phyloP scores from a whole-genome alignment of 306 rosid species.

The Herpetospermum pedunculosum region DNA sequence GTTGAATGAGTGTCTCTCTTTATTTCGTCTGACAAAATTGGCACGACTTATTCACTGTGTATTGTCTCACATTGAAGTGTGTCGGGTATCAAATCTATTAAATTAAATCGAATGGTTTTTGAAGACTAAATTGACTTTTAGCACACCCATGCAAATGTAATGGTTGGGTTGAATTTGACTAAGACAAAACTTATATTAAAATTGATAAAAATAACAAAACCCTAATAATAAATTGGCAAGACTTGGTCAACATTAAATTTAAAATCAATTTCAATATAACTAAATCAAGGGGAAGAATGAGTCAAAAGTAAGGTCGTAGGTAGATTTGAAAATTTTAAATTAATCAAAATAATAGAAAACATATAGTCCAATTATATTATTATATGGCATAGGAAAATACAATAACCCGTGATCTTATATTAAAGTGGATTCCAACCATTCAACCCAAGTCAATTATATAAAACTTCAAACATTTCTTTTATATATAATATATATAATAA shows the following conservation, averaged over 20 bases:
- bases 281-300: neutral
- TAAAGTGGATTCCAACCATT: neutral
- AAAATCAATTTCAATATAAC: neutral
- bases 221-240: neutral
- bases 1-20: too few relatives aligned
- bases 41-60: too few relatives aligned
- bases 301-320: neutral
- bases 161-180: neutral
- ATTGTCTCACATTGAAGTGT: accelerated
- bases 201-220: neutral
- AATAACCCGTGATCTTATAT: constrained; percentile 1
- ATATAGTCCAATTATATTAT: neutral
- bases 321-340: neutral
- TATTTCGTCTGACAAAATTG: too few relatives aligned
- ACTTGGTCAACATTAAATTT: neutral
- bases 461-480: neutral
- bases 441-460: neutral
- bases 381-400: neutral
- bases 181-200: neutral
- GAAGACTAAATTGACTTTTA: too few relatives aligned
- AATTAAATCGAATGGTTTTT: too few relatives aligned
- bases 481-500: neutral
- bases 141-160: too few relatives aligned
- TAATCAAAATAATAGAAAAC: neutral
- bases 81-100: too few relatives aligned